A percentile compares a stretch with the other conserved stretches of the same genome.
Conservation (phyloP, 2,329 filamentous ascomycete genomes). For the Blumeria graminis region DNA sequence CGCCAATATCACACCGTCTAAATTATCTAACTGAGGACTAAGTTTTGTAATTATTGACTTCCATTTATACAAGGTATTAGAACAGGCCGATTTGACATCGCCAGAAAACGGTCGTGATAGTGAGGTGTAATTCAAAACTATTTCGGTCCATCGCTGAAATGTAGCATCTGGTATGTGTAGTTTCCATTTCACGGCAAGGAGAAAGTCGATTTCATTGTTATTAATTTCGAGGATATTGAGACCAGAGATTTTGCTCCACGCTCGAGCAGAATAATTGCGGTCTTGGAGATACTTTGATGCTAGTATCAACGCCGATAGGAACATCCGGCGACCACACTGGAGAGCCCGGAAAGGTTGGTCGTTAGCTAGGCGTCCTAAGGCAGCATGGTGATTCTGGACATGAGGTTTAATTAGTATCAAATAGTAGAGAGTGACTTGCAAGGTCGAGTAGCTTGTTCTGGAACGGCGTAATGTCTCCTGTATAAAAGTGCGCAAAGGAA, state of each 20-base stretch:
- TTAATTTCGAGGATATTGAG: conserved; percentile 85
- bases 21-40: conserved; percentile 32
- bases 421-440: conserved; percentile 93
- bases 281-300: conserved; percentile 97
- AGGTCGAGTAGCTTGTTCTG: conserved; percentile 86
- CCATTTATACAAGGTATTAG: conserved; percentile 22
- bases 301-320: conserved; percentile 77
- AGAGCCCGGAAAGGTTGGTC: conserved; percentile 51
- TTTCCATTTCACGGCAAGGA: conserved; percentile 77
- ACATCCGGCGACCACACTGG: conserved; percentile 94
- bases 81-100: conserved; percentile 8
- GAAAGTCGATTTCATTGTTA: conserved; percentile 82
- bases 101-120: conserved; percentile 31
- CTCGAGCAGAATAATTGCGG: conserved; percentile 86
- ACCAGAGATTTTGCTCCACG: conserved; percentile 99
- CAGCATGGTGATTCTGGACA: conserved; percentile 63
- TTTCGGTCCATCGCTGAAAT: conserved; percentile 84
- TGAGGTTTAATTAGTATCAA: conserved; percentile 80
- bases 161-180: conserved; percentile 75
- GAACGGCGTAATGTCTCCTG: conserved; percentile 90
- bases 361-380: conserved; percentile 60
- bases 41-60: conserved; percentile 31
- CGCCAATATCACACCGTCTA: conserved; percentile 22
- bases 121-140: conserved; percentile 57
- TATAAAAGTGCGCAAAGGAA: conserved; percentile 86